Evolutionary conservation across 1,139 yeast genomes (phyloP).

Genomic region (Magnusiomyces ingens): DNA sequence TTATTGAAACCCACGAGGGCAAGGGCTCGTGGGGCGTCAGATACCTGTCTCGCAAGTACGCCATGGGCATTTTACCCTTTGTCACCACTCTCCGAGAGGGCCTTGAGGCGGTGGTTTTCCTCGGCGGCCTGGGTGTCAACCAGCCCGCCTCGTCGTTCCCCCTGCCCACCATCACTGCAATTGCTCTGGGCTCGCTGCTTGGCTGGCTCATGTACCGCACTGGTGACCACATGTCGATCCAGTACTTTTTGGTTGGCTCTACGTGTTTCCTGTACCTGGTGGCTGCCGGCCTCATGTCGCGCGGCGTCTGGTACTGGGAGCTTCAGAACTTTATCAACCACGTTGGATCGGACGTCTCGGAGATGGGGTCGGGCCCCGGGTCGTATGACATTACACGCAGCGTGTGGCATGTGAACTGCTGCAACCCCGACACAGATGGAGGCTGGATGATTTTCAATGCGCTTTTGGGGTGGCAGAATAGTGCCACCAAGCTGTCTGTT

Average conservation of each 20-base stretch:
- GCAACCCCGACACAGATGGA: conserved; percentile 80
- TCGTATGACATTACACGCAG: conserved; percentile 68
- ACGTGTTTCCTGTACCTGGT: conserved; percentile 79
- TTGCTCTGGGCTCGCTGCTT: conserved; percentile 61
- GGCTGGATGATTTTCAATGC: conserved; percentile 95
- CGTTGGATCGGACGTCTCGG: conserved; percentile 75
- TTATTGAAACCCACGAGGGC: conserved; percentile 37
- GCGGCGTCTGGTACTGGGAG: conserved; percentile 86
- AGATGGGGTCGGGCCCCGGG: conserved; percentile 87
- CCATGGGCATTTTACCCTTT: conserved; percentile 72
- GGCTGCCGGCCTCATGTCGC: conserved; percentile 81
- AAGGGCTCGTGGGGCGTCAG: conserved; percentile 21
- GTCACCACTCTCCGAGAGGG: conserved; percentile 87
- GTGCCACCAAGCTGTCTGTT: conserved; percentile 85
- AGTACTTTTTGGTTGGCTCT: conserved; percentile 69
- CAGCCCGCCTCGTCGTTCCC: conserved; percentile 58
- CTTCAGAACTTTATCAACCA: conserved; percentile 50
- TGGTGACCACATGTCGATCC: conserved; percentile 58
- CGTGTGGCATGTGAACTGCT: conserved; percentile 93
- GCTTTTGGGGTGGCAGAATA: conserved; percentile 82
- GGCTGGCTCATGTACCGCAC: conserved; percentile 67
- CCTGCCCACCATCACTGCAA: conserved; percentile 70
- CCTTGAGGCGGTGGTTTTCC: conserved; percentile 82
- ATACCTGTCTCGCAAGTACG: conserved; percentile 49
- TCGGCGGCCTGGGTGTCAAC: conserved; percentile 72